Evolutionary conservation across 2,329 filamentous ascomycete genomes (phyloP).

Genomic region (Bipolaris gigantea): DNA sequence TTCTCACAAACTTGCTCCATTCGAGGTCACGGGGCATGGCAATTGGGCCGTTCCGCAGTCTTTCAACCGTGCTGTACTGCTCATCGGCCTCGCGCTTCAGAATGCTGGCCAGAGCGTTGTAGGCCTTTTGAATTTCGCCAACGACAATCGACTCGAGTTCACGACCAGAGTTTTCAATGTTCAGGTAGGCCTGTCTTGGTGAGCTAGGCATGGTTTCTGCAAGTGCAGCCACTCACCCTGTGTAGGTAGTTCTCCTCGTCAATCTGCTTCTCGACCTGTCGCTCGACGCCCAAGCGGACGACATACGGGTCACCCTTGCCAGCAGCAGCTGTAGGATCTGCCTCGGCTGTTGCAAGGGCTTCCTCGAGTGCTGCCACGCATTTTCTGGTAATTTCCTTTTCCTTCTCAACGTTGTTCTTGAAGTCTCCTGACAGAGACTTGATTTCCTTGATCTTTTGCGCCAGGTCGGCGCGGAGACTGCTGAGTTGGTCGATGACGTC

Average conservation of each 20-base stretch:
- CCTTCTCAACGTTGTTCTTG: conserved; percentile 94
- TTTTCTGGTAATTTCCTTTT: conserved; percentile 81
- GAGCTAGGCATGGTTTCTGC: conserved; percentile 10
- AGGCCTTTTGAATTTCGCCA: conserved; percentile 96
- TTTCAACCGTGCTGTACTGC: conserved; percentile 74
- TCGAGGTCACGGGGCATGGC: conserved; percentile 94
- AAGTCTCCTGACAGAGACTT: conserved; percentile 92
- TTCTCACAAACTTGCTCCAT: conserved; percentile 80
- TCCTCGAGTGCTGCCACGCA: conserved; percentile 82
- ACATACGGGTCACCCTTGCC: conserved; percentile 94
- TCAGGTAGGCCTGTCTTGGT: conserved; percentile 75
- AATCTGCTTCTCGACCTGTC: conserved; percentile 87
- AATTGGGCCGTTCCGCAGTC: conserved; percentile 80
- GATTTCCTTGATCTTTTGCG: conserved; percentile 98
- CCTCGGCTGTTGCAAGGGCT: conserved; percentile 74
- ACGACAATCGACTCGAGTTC: conserved; percentile 97
- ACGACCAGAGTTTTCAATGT: conserved; percentile 89
- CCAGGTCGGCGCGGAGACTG: conserved; percentile 82
- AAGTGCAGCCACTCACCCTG: conserved; percentile 59
- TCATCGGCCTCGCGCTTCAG: conserved; percentile 88
- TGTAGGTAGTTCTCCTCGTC: conserved; percentile 98
- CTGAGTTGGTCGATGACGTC: conserved; percentile 88
- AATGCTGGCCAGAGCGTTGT: conserved; percentile 90
- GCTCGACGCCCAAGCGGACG: conserved; percentile 80
- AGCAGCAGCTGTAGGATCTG: conserved; percentile 71